Evolutionary conservation across 139 green algal genomes (phyloP), one percentile per base, ranked within the genome.

Genomic region (Parachlorella kessleri): DNA sequence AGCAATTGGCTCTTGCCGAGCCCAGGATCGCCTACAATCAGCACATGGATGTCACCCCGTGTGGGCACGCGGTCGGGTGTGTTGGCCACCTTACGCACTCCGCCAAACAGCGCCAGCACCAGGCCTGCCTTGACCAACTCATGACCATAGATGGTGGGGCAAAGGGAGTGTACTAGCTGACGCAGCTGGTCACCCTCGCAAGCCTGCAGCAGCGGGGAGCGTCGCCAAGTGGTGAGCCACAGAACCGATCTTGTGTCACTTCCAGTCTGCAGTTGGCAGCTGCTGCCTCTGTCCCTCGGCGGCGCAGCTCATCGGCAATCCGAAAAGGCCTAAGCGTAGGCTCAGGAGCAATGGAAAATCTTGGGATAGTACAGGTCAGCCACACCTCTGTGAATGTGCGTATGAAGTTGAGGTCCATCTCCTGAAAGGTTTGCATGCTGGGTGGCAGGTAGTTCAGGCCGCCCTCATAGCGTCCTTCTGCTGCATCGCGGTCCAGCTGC

Each of bases 1-100:
- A 98, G 91, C 86, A 98, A 84, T 85, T 97, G 92, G 83, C 88
- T 96, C 81, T 98, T 98, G 67, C 93, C 93, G 65, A 97, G 85
- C 21, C 95, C 93, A 1, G 95, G 92, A 80, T 98, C 94, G 0
- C 94, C 95, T 48, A 97, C 91, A 21, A 98, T 18, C 66, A 98
- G 81, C 64, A 94, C 72, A 79, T 98, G 93, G 53, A 97, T 89
- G 85, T 98, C 92, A 0, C 92, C 92, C 5, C 94, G 91, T 10
- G 93, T 79, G 2, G 94, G 82, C 48, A 85, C 78, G 35, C 70
- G 80, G 3, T 37, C 53, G 18, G 72, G 36, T 36, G 36, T 41
- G 64, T 68, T 66, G 41, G n/a, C 66, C 33, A 41, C 64, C 81
- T 97, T 97, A 53, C 86, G 84, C 72, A 95, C 89, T 1, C 96